Evolutionary conservation across 2,329 filamentous ascomycete species (phyloP), one percentile per base, ranked within the genome.

Genomic region (Ambrosiella beaveri): DNA sequence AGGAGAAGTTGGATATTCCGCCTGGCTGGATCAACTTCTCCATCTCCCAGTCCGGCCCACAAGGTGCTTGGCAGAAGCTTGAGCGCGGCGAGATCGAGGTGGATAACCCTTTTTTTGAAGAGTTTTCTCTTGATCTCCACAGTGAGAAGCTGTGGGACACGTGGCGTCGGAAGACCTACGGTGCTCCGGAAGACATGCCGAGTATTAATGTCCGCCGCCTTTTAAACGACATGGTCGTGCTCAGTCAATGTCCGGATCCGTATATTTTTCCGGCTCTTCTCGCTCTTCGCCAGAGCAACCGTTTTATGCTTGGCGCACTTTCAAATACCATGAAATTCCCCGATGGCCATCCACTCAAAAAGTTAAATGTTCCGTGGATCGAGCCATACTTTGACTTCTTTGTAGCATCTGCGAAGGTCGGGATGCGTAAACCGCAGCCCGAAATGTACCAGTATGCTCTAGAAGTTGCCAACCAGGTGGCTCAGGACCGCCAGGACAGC

Each of bases 271-370:
- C 90, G 0, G 90, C 90, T 1, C 72, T 97, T 45, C 71, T 81
- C 65, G 80, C 76, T 41, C 73, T 98, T 60, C 78, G 79, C 60
- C 74, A 74, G 2, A 82, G 77, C 56, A 78, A 80, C 0, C 71
- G 74, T 59, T 90, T 84, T 63, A 75, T 91, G 39, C 70, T 97
- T 1, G 91, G 84, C 0, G 93, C 90, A 1, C 73, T 97, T 63
- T 90, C 85, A 64, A 97, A 98, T 67, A 97, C 93, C 0, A 81
- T 93, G 35, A 84, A 88, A 27, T 96, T 94, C 65, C 91, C 90
- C 0, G 74, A 77, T 0, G 84, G 77, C 0, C 88, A 96, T 65
- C 72, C 76, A 27, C 84, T 87, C 59, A 77, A 84, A 63, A 71
- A 74, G 62, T 73, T 71, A 60, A 66, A 73, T 40, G 68, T 71